These are phyloP conservation scores for Pestalotiopsis sp. DNA, from an alignment of 2,329 filamentous ascomycete genomes.

Conservation along the genomic window DNA sequence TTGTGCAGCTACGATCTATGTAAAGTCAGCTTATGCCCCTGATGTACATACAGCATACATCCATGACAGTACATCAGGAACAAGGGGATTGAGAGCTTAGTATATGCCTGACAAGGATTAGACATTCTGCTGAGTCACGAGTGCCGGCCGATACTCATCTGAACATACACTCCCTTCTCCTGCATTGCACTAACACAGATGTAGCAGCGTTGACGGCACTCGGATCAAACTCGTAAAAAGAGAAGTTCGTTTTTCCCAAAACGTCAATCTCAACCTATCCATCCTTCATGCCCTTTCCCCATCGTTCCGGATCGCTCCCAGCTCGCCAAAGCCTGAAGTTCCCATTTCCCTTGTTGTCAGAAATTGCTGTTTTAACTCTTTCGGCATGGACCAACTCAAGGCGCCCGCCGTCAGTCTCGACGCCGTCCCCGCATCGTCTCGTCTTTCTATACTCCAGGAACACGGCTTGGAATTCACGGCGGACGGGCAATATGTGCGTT, in stretches of 20 bases:
- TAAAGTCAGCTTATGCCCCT: neutral
- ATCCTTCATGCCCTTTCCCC: neutral
- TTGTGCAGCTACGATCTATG: neutral
- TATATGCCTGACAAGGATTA: neutral
- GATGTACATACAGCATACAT: neutral
- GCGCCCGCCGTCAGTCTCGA: neutral
- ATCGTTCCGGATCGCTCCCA: neutral
- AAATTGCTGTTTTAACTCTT: neutral
- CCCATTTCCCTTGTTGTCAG: neutral
- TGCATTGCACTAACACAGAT: neutral
- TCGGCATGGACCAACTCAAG: neutral
- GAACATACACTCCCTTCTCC: neutral
- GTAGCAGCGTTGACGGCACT: neutral
- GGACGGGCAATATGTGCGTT: neutral
- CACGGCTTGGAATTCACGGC: neutral
- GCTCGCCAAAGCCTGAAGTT: neutral
- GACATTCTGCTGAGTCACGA: constrained; percentile 2
- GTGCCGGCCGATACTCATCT: constrained; percentile 3
- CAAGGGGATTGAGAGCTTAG: neutral
- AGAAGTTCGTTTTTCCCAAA: neutral
- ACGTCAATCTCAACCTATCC: neutral
- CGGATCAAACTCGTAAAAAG: neutral
- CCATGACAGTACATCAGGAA: neutral
- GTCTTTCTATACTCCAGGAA: neutral
- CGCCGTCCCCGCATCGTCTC: neutral